phyloP scores from a whole-genome alignment of 1,284 basidiomycete genomes.

The Gomphus sp. region DNA sequence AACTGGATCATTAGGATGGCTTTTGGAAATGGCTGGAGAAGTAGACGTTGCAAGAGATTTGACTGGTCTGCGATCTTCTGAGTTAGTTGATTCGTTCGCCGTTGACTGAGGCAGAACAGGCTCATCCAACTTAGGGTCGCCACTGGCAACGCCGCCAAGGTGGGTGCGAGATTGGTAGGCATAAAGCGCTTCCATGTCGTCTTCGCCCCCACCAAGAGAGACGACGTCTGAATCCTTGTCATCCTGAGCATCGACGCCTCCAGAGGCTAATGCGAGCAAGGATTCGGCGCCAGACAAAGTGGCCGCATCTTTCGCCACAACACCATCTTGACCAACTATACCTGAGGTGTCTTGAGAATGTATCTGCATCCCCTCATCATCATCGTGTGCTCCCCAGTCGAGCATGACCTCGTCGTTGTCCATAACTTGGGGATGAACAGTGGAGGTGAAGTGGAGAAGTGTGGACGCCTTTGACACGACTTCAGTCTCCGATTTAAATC shows the following conservation, averaged over 20 bases:
- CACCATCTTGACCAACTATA: background rate
- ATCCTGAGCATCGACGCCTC: constrained; percentile 17
- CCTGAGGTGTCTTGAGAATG: background rate
- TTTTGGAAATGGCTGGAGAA: background rate
- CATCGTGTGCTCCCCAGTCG: constrained; percentile 10
- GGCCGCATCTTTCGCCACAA: constrained; percentile 4
- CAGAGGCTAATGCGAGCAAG: constrained; percentile 5
- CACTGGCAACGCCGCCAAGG: constrained; percentile 10
- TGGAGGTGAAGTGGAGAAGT: background rate
- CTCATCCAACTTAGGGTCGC: constrained; percentile 13
- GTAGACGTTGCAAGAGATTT: background rate
- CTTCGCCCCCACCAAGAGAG: constrained; percentile 63
- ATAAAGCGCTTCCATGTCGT: constrained; percentile 35
- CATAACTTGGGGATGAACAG: background rate
- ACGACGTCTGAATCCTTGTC: constrained; percentile 61
- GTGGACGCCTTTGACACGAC: background rate
- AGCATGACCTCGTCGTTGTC: constrained; percentile 7
- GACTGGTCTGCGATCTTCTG: constrained; percentile 1
- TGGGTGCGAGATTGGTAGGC: constrained; percentile 22
- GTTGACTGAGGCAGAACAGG: constrained; percentile 1
- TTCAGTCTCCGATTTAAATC: constrained; percentile 10
- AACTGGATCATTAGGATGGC: background rate
- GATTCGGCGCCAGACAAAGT: constrained; percentile 11
- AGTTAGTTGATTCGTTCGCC: background rate
- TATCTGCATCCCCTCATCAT: constrained; percentile 1